Evolutionary conservation across 257 asterid genomes (phyloP), one percentile per base, ranked within the genome.

Genomic region (Haberlea rhodopensis): DNA sequence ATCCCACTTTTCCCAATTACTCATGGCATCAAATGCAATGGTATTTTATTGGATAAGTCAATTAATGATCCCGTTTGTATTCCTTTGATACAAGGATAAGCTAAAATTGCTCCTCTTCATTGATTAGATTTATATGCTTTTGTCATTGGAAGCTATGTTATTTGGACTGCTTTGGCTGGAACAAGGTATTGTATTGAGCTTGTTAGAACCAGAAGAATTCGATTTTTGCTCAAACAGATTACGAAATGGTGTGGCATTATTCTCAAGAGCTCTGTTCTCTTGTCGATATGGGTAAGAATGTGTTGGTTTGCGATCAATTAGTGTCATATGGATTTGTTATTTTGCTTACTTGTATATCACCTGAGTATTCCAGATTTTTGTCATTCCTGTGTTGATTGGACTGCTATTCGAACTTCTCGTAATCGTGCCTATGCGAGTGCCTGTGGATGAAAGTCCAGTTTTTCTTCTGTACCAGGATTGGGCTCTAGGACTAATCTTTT

Each of bases 371-470:
- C 91, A 92, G 99, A 84, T 92, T 19, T 83, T 90, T 27, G 87
- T 92, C 60, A 92, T 92, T 68, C 99, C 97, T 1, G 94, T 92
- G 56, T 65, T 92, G 63, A 92, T 92, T 22, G 99, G 99, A 58
- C 80, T 92, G 78, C 92, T 92, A 46, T 92, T 92, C 68, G 99
- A 92, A 76, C 97, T 92, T 63, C 84, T 92, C 71, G 96, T 92
- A 6, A 92, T 92, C 60, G 95, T 92, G 66, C 99, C 99, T 8
- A 92, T 92, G 97, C 88, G 97, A 64, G 99, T 90, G 40, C 97
- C 99, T 2, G 87, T 90, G 77, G 95, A 92, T 61, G 97, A 90
- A 78, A 92, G 97, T 51, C 99, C 99, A 46, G 95, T 90, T 69
- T 92, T 92, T 84, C 97, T 90, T 64, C 63, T 92, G 68, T 92